These are phyloP conservation scores for Zygoascus bituminiphila DNA, from an alignment of 805 yeast species.

Conservation along the genomic window DNA sequence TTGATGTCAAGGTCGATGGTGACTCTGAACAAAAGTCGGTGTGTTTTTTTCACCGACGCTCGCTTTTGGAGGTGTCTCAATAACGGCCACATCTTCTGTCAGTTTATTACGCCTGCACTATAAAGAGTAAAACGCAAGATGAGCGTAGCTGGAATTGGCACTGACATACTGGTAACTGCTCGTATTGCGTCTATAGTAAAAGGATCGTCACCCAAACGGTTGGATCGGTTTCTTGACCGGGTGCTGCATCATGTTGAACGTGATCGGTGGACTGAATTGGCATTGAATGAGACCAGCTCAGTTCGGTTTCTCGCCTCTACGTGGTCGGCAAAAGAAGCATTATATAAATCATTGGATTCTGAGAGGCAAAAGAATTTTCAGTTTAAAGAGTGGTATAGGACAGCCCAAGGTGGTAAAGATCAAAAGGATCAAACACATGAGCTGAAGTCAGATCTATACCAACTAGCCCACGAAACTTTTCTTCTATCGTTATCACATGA, in stretches of 20 bases:
- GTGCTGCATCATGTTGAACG: conserved; percentile 40
- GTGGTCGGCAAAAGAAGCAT: conserved; percentile 74
- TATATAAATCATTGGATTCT: conserved; percentile 49
- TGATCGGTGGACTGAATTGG: not conserved
- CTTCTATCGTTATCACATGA: conserved; percentile 58
- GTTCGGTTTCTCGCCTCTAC: conserved; percentile 40
- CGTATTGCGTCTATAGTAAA: conserved; percentile 40
- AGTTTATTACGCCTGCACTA: no score
- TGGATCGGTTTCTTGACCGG: conserved; percentile 36
- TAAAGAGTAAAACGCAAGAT: no score
- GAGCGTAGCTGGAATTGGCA: conserved; percentile 43
- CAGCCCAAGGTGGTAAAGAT: conserved; percentile 19
- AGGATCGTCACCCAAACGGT: conserved; percentile 28
- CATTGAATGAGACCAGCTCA: conserved; percentile 1
- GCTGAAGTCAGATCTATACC: not conserved
- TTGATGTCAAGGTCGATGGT: no score
- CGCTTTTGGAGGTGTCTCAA: no score
- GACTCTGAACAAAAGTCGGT: no score
- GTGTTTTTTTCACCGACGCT: no score
- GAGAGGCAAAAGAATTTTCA: conserved; percentile 43
- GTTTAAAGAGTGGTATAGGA: conserved; percentile 55
- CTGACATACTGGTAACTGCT: conserved; percentile 42
- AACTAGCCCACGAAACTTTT: conserved; percentile 37
- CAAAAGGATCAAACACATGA: conserved; percentile 9
- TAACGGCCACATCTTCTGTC: no score